Percentiles rank a stretch among this genome's conserved stretches.
Conservation (phyloP, 2,329 filamentous ascomycete genomes). For the Neofusicoccum laricinum region DNA sequence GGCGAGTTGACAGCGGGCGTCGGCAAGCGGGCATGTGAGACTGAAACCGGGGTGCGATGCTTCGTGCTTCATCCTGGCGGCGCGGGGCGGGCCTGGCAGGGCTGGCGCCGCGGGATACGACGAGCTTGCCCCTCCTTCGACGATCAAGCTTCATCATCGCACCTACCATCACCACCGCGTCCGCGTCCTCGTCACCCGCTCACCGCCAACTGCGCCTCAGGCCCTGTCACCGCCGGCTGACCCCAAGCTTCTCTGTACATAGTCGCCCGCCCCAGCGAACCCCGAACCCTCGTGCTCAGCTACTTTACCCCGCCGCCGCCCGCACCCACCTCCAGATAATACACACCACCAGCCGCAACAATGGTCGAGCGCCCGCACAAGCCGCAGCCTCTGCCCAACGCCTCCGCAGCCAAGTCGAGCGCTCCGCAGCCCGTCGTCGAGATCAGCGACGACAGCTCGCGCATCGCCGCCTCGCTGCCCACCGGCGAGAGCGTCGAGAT, state of each 20-base stretch:
- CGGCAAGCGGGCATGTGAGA: conserved; percentile 6
- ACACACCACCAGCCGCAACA: neutral
- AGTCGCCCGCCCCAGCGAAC: neutral
- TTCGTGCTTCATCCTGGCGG: conserved; percentile 8
- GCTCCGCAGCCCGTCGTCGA: conserved; percentile 75
- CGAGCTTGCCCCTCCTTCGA: conserved; percentile 11
- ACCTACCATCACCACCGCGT: conserved; percentile 8
- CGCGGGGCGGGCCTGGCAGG: neutral
- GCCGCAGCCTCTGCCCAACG: conserved; percentile 57
- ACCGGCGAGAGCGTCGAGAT: conserved; percentile 84
- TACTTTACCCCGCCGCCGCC: neutral
- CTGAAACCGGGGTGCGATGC: conserved; percentile 13
- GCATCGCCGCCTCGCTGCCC: conserved; percentile 75
- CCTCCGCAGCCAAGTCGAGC: conserved; percentile 55
- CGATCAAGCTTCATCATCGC: conserved; percentile 8
- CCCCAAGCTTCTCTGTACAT: neutral
- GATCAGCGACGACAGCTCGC: conserved; percentile 67
- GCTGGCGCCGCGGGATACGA: neutral
- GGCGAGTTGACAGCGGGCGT: neutral
- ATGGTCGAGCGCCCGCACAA: conserved; percentile 87
- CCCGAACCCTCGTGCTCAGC: neutral
- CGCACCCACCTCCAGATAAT: neutral
- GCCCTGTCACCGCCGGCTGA: neutral
- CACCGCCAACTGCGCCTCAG: conserved; percentile 4
- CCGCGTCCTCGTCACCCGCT: neutral